phyloP scores from a whole-genome alignment of 1,284 basidiomycete genomes.

The Ceratobasidium sp. region DNA sequence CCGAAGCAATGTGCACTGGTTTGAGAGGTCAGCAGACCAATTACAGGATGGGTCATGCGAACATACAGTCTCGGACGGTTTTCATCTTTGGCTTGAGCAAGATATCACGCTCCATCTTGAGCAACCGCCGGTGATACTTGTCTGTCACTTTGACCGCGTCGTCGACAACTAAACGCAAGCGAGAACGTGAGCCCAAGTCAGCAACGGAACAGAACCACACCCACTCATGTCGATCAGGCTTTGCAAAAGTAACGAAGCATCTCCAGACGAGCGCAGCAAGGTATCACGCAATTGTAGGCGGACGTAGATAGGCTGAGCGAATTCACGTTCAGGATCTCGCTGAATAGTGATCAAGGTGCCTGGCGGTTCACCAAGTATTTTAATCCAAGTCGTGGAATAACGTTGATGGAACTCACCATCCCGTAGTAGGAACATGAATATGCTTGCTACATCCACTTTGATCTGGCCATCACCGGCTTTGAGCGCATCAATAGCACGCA shows the following conservation, averaged over 20 bases:
- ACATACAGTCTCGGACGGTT: slow-evolving; percentile 63
- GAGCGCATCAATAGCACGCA: slow-evolving; percentile 56
- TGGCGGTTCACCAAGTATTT: not conserved
- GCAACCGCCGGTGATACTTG: slow-evolving; percentile 66
- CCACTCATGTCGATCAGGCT: slow-evolving; percentile 67
- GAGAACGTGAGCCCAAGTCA: not conserved
- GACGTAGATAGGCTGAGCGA: slow-evolving; percentile 63
- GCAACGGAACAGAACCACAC: not conserved
- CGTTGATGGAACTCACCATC: slow-evolving; percentile 56
- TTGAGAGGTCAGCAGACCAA: not conserved
- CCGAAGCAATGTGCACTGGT: slow-evolving; percentile 72
- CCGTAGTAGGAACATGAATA: slow-evolving; percentile 69
- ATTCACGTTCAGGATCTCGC: slow-evolving; percentile 55
- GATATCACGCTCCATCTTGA: slow-evolving; percentile 67
- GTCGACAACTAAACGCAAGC: slow-evolving; percentile 61
- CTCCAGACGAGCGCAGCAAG: slow-evolving; percentile 63
- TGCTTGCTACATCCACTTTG: slow-evolving; percentile 63
- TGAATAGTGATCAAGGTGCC: slow-evolving; percentile 70
- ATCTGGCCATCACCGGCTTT: slow-evolving; percentile 65
- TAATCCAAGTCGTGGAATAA: not conserved
- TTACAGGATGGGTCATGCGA: not conserved
- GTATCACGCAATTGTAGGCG: slow-evolving; percentile 68
- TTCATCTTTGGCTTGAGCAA: slow-evolving; percentile 65
- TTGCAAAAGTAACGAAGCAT: slow-evolving; percentile 67
- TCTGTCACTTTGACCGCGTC: slow-evolving; percentile 69